Base-by-base conservation (phyloP, 768 basidiomycete species). In the Podaxis sp. region DNA sequence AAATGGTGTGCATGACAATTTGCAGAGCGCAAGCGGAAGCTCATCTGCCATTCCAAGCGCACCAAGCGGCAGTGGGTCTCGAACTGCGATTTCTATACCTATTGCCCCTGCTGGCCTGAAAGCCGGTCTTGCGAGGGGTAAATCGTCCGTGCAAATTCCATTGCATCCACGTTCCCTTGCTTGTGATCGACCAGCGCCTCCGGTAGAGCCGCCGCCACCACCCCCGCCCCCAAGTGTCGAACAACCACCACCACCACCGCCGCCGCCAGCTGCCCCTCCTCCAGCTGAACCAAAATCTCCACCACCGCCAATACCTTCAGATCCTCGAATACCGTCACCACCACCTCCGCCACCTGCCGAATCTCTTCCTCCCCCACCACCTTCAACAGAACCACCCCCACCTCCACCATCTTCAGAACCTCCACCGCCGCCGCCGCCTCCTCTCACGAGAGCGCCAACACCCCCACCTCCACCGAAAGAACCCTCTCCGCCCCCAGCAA, bases 221-320 rank as follows among this genome's bases (percentile, higher is more conserved):
- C 66, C 74, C 0, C 72, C 72, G 9, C 73, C 72, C 36, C 71
- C 73, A 19, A 49, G 17, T 33, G 62, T 69, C 36, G 63, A 66
- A 9, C 69, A 75, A 3, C 73, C 74, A 2, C 72, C 72, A 2
- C 73, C 73, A 11, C 76, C 76, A 3, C 73, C 72, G 36, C 74
- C 72, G 15, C 72, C 73, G 46, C 70, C 69, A 1, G 68, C 68
- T 9, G 68, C 69, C 36, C 66, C 71, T 3, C 70, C 71, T 1
- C 68, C 72, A 13, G 67, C 75, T 2, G 68, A 75, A 1, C 71
- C 72, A 1, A 74, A 75, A 8, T 71, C 72, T 3, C 60, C 72
- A 67, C 51, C 74, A 72, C 43, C 72, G 64, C 22, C 71, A 70
- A 17, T 64, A 65, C 27, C 71, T 69, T 52, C 65, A 66, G 36